These are phyloP conservation scores for Helotiales sp. DNA, from an alignment of 2,329 filamentous ascomycete species.

Conservation along the genomic window DNA sequence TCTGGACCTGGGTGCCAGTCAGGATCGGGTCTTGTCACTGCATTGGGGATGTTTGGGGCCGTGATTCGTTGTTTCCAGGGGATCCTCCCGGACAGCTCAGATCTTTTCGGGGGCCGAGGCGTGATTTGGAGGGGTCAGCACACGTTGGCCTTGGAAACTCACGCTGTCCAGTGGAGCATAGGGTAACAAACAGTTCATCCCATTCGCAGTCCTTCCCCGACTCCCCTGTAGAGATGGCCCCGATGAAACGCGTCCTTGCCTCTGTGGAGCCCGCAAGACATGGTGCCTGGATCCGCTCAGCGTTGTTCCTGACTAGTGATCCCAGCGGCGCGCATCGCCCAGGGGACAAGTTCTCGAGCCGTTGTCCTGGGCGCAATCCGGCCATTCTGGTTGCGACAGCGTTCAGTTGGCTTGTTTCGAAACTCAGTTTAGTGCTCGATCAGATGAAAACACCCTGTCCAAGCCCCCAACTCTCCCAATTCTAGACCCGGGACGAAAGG, in stretches of 20 bases:
- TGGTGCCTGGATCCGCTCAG: neutral
- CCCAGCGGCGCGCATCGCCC: neutral
- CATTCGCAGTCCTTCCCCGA: neutral
- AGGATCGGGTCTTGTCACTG: neutral
- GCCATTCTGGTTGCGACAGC: neutral
- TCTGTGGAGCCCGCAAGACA: neutral
- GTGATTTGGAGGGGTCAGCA: neutral
- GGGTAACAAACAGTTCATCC: neutral
- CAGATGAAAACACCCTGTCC: no score
- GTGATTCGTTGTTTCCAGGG: neutral
- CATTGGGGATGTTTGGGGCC: neutral
- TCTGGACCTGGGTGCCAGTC: neutral
- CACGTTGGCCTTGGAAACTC: neutral
- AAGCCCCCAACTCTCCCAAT: neutral
- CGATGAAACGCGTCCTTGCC: neutral
- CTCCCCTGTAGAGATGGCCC: no score
- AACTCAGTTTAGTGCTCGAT: no score
- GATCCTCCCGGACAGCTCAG: neutral
- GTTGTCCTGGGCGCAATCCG: neutral
- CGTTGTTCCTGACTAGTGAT: neutral
- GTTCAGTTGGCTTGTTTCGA: neutral
- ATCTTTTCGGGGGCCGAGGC: neutral
- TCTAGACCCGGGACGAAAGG: neutral
- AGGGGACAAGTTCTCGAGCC: no score
- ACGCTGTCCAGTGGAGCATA: neutral